Percentiles rank a stretch among this genome's conserved stretches.
Conservation (phyloP, 441 rosid genomes). For the Populus tomentosa region DNA sequence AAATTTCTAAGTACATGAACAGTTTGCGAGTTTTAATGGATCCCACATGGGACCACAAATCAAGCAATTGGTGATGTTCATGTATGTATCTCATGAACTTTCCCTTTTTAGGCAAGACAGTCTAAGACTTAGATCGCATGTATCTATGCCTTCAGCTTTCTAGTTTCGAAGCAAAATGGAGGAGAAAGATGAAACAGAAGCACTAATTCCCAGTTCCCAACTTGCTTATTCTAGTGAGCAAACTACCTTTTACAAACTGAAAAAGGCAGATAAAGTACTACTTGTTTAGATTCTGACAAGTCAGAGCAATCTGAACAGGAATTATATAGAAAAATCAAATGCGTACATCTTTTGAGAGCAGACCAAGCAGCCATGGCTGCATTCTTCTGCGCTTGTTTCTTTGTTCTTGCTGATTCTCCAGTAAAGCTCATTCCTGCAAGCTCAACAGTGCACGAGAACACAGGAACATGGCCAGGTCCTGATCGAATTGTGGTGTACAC, state of each 20-base stretch:
- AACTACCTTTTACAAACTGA: not conserved
- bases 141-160: not conserved
- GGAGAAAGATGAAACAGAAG: not conserved
- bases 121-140: not conserved
- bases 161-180: not conserved
- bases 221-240: not conserved
- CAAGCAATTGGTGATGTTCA: not conserved
- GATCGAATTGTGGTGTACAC: conserved; percentile 56
- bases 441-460: conserved; percentile 56
- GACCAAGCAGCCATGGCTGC: conserved; percentile 86
- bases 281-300: not conserved
- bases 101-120: not conserved
- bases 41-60: not conserved
- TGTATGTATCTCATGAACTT: not conserved
- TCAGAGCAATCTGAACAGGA: not conserved
- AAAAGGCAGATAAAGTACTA: not conserved
- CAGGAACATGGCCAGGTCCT: conserved; percentile 60
- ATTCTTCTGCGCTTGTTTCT: conserved; percentile 85
- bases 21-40: not conserved
- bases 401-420: conserved; percentile 66
- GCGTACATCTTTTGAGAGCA: conserved; percentile 47
- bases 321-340: not conserved
- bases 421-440: conserved; percentile 62
- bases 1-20: not conserved
- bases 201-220: not conserved